Conservation (phyloP, 352 stramenopile genomes). For the Halophytophthora batemanensis region DNA sequence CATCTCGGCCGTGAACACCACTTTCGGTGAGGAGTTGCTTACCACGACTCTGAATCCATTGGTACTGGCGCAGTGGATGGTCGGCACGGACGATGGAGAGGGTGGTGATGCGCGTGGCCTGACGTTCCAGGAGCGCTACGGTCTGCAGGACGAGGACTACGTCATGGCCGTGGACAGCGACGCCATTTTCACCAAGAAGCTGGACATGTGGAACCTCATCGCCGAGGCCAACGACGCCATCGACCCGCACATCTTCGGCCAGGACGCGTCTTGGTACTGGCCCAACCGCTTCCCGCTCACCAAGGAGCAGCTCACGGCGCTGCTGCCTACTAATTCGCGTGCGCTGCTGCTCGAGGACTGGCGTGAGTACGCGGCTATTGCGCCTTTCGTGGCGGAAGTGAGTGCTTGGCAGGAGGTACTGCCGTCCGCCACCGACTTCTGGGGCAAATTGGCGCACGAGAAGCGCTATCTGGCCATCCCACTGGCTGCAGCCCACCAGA, state of each 20-base stretch:
- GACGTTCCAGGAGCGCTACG: constrained; percentile 31
- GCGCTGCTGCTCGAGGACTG: constrained; percentile 53
- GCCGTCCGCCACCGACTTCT: constrained; percentile 44
- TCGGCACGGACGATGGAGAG: constrained; percentile 22
- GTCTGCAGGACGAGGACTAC: constrained; percentile 50
- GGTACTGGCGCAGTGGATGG: constrained; percentile 59
- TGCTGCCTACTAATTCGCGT: constrained; percentile 43
- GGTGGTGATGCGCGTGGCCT: constrained; percentile 10
- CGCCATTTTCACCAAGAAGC: constrained; percentile 76
- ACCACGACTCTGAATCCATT: constrained; percentile 60
- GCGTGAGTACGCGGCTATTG: constrained; percentile 68
- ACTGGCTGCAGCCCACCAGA: constrained; percentile 62
- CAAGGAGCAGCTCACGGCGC: constrained; percentile 24
- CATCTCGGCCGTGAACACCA: constrained; percentile 23
- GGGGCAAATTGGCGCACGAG: constrained; percentile 42
- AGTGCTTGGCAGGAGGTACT: constrained; percentile 45
- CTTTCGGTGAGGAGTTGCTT: constrained; percentile 58
- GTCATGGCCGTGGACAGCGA: constrained; percentile 81
- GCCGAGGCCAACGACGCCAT: constrained; percentile 62
- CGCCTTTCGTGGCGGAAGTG: constrained; percentile 67
- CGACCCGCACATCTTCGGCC: constrained; percentile 57
- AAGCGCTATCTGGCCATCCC: constrained; percentile 68
- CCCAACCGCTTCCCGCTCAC: constrained; percentile 45
- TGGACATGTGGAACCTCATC: constrained; percentile 72
- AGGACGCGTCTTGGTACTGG: constrained; percentile 82